phyloP scores from a whole-genome alignment of 129 eudicot genomes.

The Flaveria sonorensis region DNA sequence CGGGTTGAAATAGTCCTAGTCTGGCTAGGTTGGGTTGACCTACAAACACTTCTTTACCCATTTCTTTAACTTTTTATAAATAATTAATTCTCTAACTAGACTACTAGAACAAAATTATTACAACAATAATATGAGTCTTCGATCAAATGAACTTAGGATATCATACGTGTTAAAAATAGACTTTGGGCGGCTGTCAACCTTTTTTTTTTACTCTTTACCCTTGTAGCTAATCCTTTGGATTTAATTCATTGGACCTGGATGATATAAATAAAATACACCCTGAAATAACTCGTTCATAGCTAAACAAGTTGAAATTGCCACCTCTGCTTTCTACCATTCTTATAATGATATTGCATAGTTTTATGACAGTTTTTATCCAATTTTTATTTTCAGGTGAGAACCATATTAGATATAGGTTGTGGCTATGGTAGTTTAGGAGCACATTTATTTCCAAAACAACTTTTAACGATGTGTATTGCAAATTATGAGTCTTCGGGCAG shows the following conservation, averaged over 20 bases:
- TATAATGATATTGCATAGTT: conserved; percentile 18
- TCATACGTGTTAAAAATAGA: background rate
- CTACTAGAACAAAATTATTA: background rate
- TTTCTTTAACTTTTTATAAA: background rate
- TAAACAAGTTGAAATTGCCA: background rate
- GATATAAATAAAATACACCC: background rate
- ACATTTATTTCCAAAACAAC: conserved; percentile 67
- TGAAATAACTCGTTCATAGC: background rate
- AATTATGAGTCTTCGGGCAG: conserved; percentile 94
- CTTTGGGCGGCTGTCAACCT: background rate
- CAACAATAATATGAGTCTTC: background rate
- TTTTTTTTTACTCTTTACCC: background rate
- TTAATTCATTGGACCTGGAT: background rate
- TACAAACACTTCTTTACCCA: background rate
- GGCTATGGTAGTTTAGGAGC: conserved; percentile 99
- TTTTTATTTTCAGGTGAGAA: conserved; percentile 71
- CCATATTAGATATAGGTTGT: conserved; percentile 86
- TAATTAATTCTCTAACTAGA: background rate
- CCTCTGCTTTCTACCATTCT: background rate
- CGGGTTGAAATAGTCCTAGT: background rate
- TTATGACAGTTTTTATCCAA: background rate
- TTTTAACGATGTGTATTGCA: conserved; percentile 89
- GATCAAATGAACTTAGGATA: background rate
- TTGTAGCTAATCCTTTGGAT: background rate
- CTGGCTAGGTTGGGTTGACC: background rate